Evolutionary conservation across 148 eudicot genomes (phyloP), one percentile per base, ranked within the genome.

Genomic region (Diospyros lotus): DNA sequence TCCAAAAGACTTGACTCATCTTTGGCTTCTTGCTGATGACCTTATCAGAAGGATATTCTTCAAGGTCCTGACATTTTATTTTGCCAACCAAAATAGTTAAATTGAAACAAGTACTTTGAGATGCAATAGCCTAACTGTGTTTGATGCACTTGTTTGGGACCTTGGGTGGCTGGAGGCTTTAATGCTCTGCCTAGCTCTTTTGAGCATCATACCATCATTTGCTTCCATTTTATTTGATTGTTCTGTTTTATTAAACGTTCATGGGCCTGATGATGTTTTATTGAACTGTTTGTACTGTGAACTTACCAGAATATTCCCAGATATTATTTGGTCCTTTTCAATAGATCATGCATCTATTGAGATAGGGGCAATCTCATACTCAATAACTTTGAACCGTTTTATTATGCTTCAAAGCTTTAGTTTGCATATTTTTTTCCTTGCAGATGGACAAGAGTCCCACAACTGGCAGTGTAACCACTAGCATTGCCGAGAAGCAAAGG

Each of bases 361-460:
- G 14, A 51, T 28, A 44, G 58, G 4, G 58, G 43, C 58, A 28
- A 50, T 12, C 17, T 12, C 7, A 41, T 11, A 71, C 51, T 41
- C 0, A 39, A 42, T n/a, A 46, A 28, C 14, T 62, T 62, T 50
- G 58, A 73, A 73, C 14, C 48, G 61, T 45, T 71, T 4, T 72
- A 10, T 45, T 73, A 46, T 60, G 56, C 73, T 53, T 45, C 45
- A 18, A 45, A 45, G 71, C 55, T 56, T 58, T 70, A 44, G 58
- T 41, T 75, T 43, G 71, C 66, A 40, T 46, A 13, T 50, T 40
- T 15, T 50, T 28, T 42, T 40, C 15, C 45, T 55, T 80, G 82
- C 88, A 95, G 98, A 86, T 90, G 97, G 97, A 95, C 77, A 85
- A 75, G 72, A 92, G 96, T 71, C 98, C 98, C 58, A 95, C 97